phyloP scores from a whole-genome alignment of 1,284 basidiomycete species.

The Taiwanofungus camphoratus region DNA sequence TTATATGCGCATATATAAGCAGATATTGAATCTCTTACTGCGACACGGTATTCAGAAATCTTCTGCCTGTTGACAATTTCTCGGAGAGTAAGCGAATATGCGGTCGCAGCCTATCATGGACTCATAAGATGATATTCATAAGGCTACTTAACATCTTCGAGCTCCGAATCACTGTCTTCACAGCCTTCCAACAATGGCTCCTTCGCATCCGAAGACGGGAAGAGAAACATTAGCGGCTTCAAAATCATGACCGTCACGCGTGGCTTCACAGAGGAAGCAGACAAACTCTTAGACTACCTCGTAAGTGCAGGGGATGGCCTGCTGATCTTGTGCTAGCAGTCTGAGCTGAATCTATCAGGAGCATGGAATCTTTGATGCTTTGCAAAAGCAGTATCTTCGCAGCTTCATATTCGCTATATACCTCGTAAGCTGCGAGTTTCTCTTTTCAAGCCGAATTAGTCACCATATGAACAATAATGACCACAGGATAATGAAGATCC shows the following conservation, averaged over 20 bases:
- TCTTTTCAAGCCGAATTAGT: too few species aligned
- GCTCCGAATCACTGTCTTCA: conserved; percentile 35
- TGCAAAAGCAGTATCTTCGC: conserved; percentile 70
- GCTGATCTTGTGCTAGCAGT: conserved; percentile 3
- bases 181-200: conserved; percentile 31
- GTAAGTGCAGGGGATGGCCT: conserved; percentile 35
- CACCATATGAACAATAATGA: too few species aligned
- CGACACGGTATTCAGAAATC: too few species aligned
- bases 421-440: conserved; percentile 41
- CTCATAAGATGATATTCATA: conserved; percentile 8
- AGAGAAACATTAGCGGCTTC: conserved; percentile 45
- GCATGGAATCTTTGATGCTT: conserved; percentile 73
- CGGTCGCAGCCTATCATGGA: background rate
- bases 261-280: conserved; percentile 74
- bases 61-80: conserved; percentile 78
- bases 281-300: conserved; percentile 72
- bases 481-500: conserved; percentile 76
- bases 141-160: conserved; percentile 53
- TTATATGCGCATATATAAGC: conserved; percentile 3
- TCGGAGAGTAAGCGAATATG: conserved; percentile 46
- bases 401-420: conserved; percentile 82
- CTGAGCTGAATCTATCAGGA: conserved; percentile 40
- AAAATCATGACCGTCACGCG: conserved; percentile 67
- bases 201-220: conserved; percentile 25
- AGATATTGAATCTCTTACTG: background rate